Evolutionary conservation across 1,284 basidiomycete genomes (phyloP).

Genomic region (Dichomitus squalens): DNA sequence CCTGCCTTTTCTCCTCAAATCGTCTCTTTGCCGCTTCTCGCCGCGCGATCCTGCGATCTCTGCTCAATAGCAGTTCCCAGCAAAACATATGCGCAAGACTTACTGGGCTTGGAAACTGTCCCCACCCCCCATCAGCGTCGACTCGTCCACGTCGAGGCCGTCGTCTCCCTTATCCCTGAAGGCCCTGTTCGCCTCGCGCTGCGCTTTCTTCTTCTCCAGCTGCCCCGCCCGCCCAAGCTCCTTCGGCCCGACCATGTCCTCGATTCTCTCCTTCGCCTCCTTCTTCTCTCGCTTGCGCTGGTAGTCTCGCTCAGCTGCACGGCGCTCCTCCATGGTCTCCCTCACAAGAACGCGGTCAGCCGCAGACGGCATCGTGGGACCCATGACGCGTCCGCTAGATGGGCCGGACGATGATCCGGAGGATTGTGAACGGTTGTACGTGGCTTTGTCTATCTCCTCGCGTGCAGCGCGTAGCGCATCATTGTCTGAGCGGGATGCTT

Average conservation of each 20-base stretch:
- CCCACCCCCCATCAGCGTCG: constrained; percentile 70
- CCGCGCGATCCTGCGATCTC: constrained; percentile 54
- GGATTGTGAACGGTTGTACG: constrained; percentile 39
- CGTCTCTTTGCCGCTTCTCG: constrained; percentile 65
- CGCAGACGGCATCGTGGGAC: constrained; percentile 67
- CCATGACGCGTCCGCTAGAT: constrained; percentile 48
- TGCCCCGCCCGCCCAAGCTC: constrained; percentile 72
- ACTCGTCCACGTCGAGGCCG: constrained; percentile 68
- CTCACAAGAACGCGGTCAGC: constrained; percentile 65
- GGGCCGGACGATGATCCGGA: constrained; percentile 27
- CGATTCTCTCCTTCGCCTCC: constrained; percentile 68
- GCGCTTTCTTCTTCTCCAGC: constrained; percentile 74
- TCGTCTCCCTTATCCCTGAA: constrained; percentile 76
- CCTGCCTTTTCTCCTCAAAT: constrained; percentile 58
- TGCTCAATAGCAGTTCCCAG: background rate
- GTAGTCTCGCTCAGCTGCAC: constrained; percentile 50
- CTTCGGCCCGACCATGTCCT: constrained; percentile 75
- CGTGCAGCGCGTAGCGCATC: constrained; percentile 60
- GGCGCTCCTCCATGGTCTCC: constrained; percentile 55
- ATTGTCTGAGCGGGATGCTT: constrained; percentile 48
- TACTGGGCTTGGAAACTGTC: constrained; percentile 75
- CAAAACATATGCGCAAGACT: constrained; percentile 29
- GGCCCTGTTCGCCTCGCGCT: constrained; percentile 61
- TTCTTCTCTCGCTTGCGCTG: constrained; percentile 65
- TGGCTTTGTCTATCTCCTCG: constrained; percentile 61